These are phyloP conservation scores for Melampsora larici-populina DNA, from an alignment of 1,284 basidiomycete species.

Conservation along the genomic window DNA sequence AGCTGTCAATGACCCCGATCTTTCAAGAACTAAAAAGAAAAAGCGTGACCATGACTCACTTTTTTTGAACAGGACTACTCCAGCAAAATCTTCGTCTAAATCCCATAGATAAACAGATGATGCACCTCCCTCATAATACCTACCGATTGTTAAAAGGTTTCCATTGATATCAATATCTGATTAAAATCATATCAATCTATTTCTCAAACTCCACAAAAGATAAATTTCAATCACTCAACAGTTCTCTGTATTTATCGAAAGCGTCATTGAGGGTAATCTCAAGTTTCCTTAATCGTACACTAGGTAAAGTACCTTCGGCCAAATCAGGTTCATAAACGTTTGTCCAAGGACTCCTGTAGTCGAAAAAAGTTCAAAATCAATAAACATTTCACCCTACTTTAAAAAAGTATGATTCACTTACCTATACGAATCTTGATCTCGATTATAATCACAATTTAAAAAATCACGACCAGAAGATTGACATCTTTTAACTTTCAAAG, in stretches of 20 bases:
- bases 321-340: constrained; percentile 88
- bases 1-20: neutral
- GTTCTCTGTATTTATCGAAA: constrained; percentile 94
- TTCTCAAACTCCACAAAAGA: constrained; percentile 24
- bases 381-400: constrained; percentile 6
- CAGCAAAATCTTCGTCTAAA: constrained; percentile 92
- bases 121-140: constrained; percentile 94
- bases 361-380: constrained; percentile 1
- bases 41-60: constrained; percentile 60
- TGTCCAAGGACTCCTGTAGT: constrained; percentile 84
- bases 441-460: constrained; percentile 94
- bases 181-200: neutral
- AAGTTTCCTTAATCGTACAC: constrained; percentile 77
- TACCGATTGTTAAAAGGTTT: constrained; percentile 50
- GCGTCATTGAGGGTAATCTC: constrained; percentile 92
- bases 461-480: constrained; percentile 71
- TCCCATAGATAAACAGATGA: constrained; percentile 99
- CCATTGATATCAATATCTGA: neutral
- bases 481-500: constrained; percentile 77
- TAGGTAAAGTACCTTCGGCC: constrained; percentile 80
- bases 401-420: constrained; percentile 53
- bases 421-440: constrained; percentile 93
- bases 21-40: neutral
- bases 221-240: constrained; percentile 59
- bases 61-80: constrained; percentile 94